Base-by-base conservation (phyloP, 2,329 filamentous ascomycete species). In the Hypoxylon sp. region DNA sequence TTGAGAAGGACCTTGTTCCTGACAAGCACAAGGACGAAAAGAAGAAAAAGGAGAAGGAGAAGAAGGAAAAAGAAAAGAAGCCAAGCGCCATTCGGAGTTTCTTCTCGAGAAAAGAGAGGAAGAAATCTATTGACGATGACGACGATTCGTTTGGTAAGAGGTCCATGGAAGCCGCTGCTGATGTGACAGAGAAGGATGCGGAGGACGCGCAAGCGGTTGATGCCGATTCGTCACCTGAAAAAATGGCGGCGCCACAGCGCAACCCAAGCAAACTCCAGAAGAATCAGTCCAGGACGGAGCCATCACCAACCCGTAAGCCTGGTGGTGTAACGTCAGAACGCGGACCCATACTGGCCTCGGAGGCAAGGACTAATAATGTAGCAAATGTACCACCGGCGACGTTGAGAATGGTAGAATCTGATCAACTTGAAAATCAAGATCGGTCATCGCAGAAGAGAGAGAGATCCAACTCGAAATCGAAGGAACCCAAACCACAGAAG, bases 251-350 rank as follows among this genome's bases (percentile, higher is more conserved):
- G 21, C 80, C 84, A 9, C 88, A 90, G 70, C 84, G 89, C 65
- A 84, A 87, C 60, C 79, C 87, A 2, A 89, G 87, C 80, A 94
- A 93, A 78, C 82, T 93, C 57, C 91, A 93, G 74, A 94, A 94
- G 78, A 85, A 86, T 60, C 86, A 86, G 63, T 85, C 87, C 1
- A 78, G 84, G 52, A 78, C 75, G 9, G 85, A 87, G 61, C 79
- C 82, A 6, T 85, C 84, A 4, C 81, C 83, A 13, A 81, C 80
- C 19, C 79, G 80, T 28, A 86, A 83, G 72, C 67, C 78, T 9
- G 72, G 73, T 23, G 65, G 73, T 28, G 73, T 75, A 3, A 67
- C 72, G 9, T 69, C 78, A 66, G 83, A 85, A 61, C 79, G 83
- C 21, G 67, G 63, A 10, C 69, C 67, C 45, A 45, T 68, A 23